Conservation (phyloP, 2,329 filamentous ascomycete species). For the Aspergillus fumigatus region DNA sequence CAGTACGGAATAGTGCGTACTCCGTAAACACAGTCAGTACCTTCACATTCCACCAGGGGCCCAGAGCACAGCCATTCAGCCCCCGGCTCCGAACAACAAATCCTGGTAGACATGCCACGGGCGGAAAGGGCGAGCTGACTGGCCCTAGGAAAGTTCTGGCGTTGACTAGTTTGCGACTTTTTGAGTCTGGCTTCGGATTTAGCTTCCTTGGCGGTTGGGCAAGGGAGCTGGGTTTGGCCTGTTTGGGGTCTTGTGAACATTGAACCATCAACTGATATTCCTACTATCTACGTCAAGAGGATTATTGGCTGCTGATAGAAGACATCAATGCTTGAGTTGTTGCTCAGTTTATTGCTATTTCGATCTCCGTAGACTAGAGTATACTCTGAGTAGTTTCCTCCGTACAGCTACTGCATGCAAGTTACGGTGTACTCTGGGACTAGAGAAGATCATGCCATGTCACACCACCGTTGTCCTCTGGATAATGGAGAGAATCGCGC, state of each 20-base stretch:
- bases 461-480: not conserved
- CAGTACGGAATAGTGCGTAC: too few relatives aligned
- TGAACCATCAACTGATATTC: not conserved
- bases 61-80: not conserved
- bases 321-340: too few relatives aligned
- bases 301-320: too few relatives aligned
- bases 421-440: not conserved
- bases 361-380: too few relatives aligned
- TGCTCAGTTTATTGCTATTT: too few relatives aligned
- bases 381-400: too few relatives aligned
- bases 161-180: not conserved
- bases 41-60: not conserved
- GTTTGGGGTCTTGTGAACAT: not conserved
- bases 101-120: not conserved
- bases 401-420: not conserved
- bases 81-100: not conserved
- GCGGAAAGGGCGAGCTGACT: not conserved
- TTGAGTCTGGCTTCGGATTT: not conserved
- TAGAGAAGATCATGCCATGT: not conserved
- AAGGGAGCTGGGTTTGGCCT: not conserved
- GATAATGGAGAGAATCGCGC: too few relatives aligned
- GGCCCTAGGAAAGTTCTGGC: not conserved
- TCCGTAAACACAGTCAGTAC: too few relatives aligned
- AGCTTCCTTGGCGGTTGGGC: not conserved
- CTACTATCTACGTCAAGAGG: too few relatives aligned